Base-by-base conservation (phyloP, 306 rosid species). In the Aeschynomene evenia region DNA sequence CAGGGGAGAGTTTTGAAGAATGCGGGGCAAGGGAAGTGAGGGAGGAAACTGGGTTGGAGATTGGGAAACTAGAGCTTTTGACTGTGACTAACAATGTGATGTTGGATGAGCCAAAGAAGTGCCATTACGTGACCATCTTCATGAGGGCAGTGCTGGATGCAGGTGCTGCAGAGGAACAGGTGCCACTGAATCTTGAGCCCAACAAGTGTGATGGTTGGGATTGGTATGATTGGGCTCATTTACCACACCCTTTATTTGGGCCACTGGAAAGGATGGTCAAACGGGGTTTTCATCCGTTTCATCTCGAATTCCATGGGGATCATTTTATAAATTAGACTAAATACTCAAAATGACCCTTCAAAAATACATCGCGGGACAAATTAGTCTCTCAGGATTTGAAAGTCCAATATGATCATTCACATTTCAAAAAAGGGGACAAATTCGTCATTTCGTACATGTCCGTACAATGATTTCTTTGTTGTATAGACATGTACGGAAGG, bases 1-100 rank as follows among this genome's bases (percentile, higher is more conserved):
- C 71, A 89, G 98, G 95, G 11, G 95, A 92, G 84, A 74, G 85
- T 73, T 87, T 92, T n/a, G 96, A 89, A 56, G 90, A 84, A 63
- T 89, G 98, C 42, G 90, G 79, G 0, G 76, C 37, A 20, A 86
- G 96, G 61, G 97, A 91, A 61, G 79, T 91, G 82, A 91, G 77
- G 71, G 97, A 91, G 68, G 97, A 91, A 61, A 83, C 91, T 0
- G 96, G 91, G 13, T 40, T 91, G 71, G 84, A 69, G 51, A 54
- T 85, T 2, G 76, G 70, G 42, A 75, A 82, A 13, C n/a, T 50
- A 4, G 90, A 91, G 81, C 23, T 68, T 5, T 12, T 91, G 8
- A 87, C 83, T 1, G 89, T 82, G 5, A 87, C 77, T 3, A 88
- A 83, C 83, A 80, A 77, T 21, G 71, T 81, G 12, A 70, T 87